Base-by-base conservation (phyloP, 2,329 filamentous ascomycete genomes). In the Aspergillus sp. region DNA sequence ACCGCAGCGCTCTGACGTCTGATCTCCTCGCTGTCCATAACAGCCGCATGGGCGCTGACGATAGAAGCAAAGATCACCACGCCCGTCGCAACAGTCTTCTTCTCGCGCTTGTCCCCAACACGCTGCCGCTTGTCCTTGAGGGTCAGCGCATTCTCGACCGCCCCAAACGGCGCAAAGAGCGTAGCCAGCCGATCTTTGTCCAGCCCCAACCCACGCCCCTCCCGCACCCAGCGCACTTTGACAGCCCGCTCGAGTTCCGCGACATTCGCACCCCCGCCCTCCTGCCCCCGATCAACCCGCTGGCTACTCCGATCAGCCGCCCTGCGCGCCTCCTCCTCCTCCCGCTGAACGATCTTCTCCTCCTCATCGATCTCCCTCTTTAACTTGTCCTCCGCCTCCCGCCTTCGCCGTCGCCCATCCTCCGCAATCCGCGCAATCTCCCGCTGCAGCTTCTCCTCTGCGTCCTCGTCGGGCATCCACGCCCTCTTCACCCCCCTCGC, bases 1-100 rank as follows among this genome's bases (percentile, higher is more conserved):
- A 22, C 6, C 15, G 30, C 38, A 15, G 33, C 32, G 16, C 34
- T 39, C 16, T 49, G 41, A 22, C 42, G 37, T 32, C 44, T 40
- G 30, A 48, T 58, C 34, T 61, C 64, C 34, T 60, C 57, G 32
- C 61, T 63, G 41, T 76, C 71, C 26, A 65, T 47, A 2, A 77
- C 68, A 6, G 73, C 72, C 3, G 70, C 63, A 45, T 76, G 69
- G 1, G 74, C 72, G 33, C 69, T 65, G 29, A 76, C 70, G 22
- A 78, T 66, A 3, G 72, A 74, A 3, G 60, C 56, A 51, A 70
- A 79, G 10, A 78, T 64, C 10, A 79, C 56, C 28, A 75, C 66
- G 1, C 66, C 73, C 1, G 64, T 72, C 4, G 65, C 69, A 34
- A 72, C 55, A 2, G 66, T 53, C 35, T 66, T 68, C 43, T 71